These are phyloP conservation scores for Fusarium sp. DNA, from an alignment of 2,329 filamentous ascomycete species.

Conservation along the genomic window DNA sequence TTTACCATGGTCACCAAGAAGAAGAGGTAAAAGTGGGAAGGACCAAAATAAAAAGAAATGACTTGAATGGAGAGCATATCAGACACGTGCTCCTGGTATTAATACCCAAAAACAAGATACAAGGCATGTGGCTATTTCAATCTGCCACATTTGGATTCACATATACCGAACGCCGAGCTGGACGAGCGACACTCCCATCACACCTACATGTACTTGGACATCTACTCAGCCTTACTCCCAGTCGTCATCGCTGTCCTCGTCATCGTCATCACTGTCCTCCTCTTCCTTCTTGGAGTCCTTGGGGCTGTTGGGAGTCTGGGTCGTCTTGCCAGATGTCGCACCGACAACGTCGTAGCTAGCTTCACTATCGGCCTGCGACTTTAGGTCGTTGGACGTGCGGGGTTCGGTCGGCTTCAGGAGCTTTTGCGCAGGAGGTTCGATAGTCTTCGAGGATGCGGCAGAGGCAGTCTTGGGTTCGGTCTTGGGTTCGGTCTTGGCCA, in stretches of 20 bases:
- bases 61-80: slow-evolving; percentile 7
- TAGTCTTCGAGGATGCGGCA: slow-evolving; percentile 69
- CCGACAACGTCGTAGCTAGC: slow-evolving; percentile 95
- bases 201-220: slow-evolving; percentile 21
- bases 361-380: slow-evolving; percentile 92
- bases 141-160: slow-evolving; percentile 35
- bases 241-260: slow-evolving; percentile 71
- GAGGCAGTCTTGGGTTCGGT: slow-evolving; percentile 58
- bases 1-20: slow-evolving; percentile 81
- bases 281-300: slow-evolving; percentile 67
- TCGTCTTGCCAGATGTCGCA: slow-evolving; percentile 79
- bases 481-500: slow-evolving; percentile 43
- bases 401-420: slow-evolving; percentile 72
- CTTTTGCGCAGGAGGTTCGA: slow-evolving; percentile 62
- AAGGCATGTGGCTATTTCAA: slow-evolving; percentile 29
- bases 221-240: slow-evolving; percentile 71
- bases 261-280: slow-evolving; percentile 13
- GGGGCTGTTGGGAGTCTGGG: slow-evolving; percentile 78
- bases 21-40: slow-evolving; percentile 63
- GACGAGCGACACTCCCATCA: slow-evolving; percentile 36
- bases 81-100: slow-evolving; percentile 38
- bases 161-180: slow-evolving; percentile 49
- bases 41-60: slow-evolving; percentile 8
- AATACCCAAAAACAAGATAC: slow-evolving; percentile 45
- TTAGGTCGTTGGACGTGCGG: slow-evolving; percentile 85